Evolutionary conservation across 2,329 filamentous ascomycete genomes (phyloP).

Genomic region (Aspergillus ibericus): DNA sequence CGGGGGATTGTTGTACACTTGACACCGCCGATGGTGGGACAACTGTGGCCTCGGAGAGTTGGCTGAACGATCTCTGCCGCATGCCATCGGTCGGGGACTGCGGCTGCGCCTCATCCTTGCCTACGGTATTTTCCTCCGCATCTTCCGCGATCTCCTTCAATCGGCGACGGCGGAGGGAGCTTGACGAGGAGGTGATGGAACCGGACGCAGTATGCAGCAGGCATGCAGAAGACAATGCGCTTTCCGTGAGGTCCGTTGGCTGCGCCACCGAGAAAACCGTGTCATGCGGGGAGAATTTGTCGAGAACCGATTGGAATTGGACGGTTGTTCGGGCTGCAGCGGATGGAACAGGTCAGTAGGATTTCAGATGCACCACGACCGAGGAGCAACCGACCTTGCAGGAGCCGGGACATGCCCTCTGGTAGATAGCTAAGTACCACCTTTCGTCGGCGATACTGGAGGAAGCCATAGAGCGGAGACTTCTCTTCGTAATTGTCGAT

Average conservation of each 20-base stretch:
- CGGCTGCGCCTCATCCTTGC: slow-evolving; percentile 48
- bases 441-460: slow-evolving; percentile 85
- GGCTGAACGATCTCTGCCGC: slow-evolving; percentile 30
- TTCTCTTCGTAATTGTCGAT: slow-evolving; percentile 78
- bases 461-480: slow-evolving; percentile 86
- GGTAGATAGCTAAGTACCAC: slow-evolving; percentile 91
- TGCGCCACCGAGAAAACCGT: slow-evolving; percentile 74
- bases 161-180: slow-evolving; percentile 72
- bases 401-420: slow-evolving; percentile 81
- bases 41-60: slow-evolving; percentile 37
- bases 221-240: slow-evolving; percentile 82
- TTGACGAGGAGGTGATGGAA: slow-evolving; percentile 81
- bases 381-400: slow-evolving; percentile 69
- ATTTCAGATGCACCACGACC: not conserved
- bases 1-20: slow-evolving; percentile 16
- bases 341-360: slow-evolving; percentile 11
- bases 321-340: slow-evolving; percentile 73
- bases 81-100: slow-evolving; percentile 20
- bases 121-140: slow-evolving; percentile 73
- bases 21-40: slow-evolving; percentile 28
- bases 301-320: slow-evolving; percentile 62
- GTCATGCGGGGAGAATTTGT: slow-evolving; percentile 80
- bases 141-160: slow-evolving; percentile 94
- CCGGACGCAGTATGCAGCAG: slow-evolving; percentile 84
- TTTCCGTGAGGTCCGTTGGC: slow-evolving; percentile 80